Evolutionary conservation across 2,329 filamentous ascomycete genomes (phyloP).

Genomic region (Colletotrichum sp.): DNA sequence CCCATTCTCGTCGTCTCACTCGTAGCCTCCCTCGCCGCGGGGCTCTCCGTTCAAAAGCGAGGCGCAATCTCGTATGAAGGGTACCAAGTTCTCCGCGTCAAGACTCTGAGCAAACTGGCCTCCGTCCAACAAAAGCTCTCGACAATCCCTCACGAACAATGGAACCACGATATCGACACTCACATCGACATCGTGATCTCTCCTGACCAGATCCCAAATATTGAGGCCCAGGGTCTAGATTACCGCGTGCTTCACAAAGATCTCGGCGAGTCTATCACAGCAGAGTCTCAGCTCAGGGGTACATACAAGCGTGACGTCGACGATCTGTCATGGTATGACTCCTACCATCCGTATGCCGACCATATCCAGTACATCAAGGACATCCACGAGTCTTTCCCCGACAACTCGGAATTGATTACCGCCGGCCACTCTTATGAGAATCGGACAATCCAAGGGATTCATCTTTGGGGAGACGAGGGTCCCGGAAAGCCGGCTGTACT

Average conservation of each 20-base stretch:
- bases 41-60: background rate
- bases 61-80: constrained; percentile 42
- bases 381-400: constrained; percentile 44
- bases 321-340: constrained; percentile 50
- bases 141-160: constrained; percentile 28
- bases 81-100: constrained; percentile 47
- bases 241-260: constrained; percentile 26
- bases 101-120: constrained; percentile 20
- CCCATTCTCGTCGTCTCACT: background rate
- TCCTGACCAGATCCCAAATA: constrained; percentile 24
- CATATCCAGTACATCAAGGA: constrained; percentile 51
- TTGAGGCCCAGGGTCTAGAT: constrained; percentile 28
- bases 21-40: background rate
- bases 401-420: constrained; percentile 50
- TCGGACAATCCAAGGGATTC: constrained; percentile 62
- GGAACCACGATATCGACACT: constrained; percentile 26
- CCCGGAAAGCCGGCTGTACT: constrained; percentile 53
- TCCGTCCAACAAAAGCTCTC: constrained; percentile 22
- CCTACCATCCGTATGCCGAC: constrained; percentile 56
- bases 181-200: constrained; percentile 30
- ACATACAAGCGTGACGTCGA: constrained; percentile 30
- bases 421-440: constrained; percentile 50
- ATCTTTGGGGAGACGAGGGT: constrained; percentile 49
- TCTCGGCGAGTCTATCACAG: constrained; percentile 28
- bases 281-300: constrained; percentile 20